Conservation (phyloP, 352 stramenopile genomes). For the Phytophthora litchii region DNA sequence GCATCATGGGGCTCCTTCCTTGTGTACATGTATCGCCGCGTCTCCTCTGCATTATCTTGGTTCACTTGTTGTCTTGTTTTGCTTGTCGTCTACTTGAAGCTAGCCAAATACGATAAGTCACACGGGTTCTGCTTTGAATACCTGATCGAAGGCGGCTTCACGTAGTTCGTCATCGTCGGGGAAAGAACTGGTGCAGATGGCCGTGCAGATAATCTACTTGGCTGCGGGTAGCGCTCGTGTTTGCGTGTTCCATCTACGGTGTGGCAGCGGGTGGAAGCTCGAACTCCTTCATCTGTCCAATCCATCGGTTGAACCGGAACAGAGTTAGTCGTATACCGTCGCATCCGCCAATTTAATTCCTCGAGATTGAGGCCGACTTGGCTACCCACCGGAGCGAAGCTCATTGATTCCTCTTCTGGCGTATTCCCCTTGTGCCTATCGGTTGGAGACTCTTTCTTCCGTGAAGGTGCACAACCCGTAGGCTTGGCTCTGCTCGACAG, state of each 20-base stretch:
- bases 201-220: slow-evolving; percentile 2
- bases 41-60: slow-evolving; percentile 13
- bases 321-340: slow-evolving; percentile 40
- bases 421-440: slow-evolving; percentile 1
- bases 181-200: slow-evolving; percentile 3
- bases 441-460: slow-evolving; percentile 14
- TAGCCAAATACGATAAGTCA: slow-evolving; percentile 62
- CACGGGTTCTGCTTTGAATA: slow-evolving; percentile 47
- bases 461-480: slow-evolving; percentile 14
- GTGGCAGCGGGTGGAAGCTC: slow-evolving; percentile 18
- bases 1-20: slow-evolving; percentile 7
- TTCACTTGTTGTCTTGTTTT: background rate
- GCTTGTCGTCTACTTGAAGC: slow-evolving; percentile 47
- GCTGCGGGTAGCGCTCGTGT: slow-evolving; percentile 12
- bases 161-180: slow-evolving; percentile 10
- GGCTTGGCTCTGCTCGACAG: slow-evolving; percentile 29
- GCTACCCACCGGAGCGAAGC: slow-evolving; percentile 27
- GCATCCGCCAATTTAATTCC: slow-evolving; percentile 44
- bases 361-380: slow-evolving; percentile 38
- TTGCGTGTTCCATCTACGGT: slow-evolving; percentile 20
- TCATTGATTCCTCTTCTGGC: slow-evolving; percentile 8
- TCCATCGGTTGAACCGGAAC: slow-evolving; percentile 32
- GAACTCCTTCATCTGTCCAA: slow-evolving; percentile 16
- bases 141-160: slow-evolving; percentile 19
- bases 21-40: slow-evolving; percentile 2